A percentile compares a stretch with the other conserved stretches of the same genome.
phyloP scores from a whole-genome alignment of 1,284 basidiomycete genomes.

The Meripilus lineatus region DNA sequence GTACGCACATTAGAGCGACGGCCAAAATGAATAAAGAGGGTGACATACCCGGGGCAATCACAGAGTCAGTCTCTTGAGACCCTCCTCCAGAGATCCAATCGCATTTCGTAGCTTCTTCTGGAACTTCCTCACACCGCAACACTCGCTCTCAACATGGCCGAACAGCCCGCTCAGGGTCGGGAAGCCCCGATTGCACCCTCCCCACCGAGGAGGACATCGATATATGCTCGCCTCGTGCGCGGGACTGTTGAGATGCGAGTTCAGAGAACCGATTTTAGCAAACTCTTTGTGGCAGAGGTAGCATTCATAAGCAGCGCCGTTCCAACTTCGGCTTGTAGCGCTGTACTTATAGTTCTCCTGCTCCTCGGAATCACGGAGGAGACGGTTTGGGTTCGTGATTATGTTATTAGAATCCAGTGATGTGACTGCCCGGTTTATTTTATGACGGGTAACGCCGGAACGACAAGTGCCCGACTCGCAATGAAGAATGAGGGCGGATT shows the following conservation, averaged over 20 bases:
- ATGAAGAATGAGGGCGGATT: constrained; percentile 27
- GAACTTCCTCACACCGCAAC: constrained; percentile 24
- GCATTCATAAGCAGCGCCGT: constrained; percentile 11
- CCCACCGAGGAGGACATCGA: constrained; percentile 14
- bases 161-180: constrained; percentile 24
- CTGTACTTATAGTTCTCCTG: neutral
- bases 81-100: constrained; percentile 12
- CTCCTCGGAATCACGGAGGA: constrained; percentile 15
- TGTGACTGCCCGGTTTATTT: constrained; percentile 23
- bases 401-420: constrained; percentile 22
- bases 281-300: constrained; percentile 16
- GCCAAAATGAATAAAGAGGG: too few species aligned
- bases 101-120: constrained; percentile 17
- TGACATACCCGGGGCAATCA: too few species aligned
- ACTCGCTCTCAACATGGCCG: constrained; percentile 27
- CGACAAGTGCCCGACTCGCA: constrained; percentile 28
- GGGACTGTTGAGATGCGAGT: constrained; percentile 20
- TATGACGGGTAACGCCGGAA: constrained; percentile 24
- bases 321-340: constrained; percentile 9
- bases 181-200: constrained; percentile 22
- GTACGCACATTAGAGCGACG: too few species aligned
- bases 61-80: too few species aligned
- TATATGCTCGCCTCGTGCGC: constrained; percentile 22
- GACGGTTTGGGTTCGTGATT: constrained; percentile 27
- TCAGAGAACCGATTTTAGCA: constrained; percentile 13